Evolutionary conservation across 345 rosid species (phyloP), one percentile per base, ranked within the genome.

Genomic region (Arabis alpina): DNA sequence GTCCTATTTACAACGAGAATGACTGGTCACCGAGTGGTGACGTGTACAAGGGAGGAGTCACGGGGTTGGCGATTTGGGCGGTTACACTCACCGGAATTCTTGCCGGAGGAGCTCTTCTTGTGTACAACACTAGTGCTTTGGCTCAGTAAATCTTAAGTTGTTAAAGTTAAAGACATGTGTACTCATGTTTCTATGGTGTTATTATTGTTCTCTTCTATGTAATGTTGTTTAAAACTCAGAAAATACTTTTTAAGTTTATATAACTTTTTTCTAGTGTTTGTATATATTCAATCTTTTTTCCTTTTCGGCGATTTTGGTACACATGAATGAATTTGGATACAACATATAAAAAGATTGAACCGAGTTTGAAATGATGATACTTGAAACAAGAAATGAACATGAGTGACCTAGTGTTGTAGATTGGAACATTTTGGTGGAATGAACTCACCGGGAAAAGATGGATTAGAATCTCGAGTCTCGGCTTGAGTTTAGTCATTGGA

Each of bases 101-200:
- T 0, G 89, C 92, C 5, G 96, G 96, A 56, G 96, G 96, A 30
- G 97, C 89, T 27, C 96, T 88, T 72, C 95, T 89, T 41, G 99
- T 91, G 36, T 91, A 91, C 96, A 91, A 62, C 87, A 91, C 97
- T n/a, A 94, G 99, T 82, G 97, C 97, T 56, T 85, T 91, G 93
- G 77, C 51, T 60, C 95, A 86, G 86, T 94, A 86, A 23, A 68
- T 13, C 73, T 13, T 7, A 64, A 64, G 56, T 6, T 54, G 47
- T 42, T 44, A 48, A 58, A 15, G 47, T 42, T 44, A 48, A 58
- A 15, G 36, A 53, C 19, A 42, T 65, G 45, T 73, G 15, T 25
- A 37, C 25, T 23, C 47, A 11, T 60, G 56, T 52, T 9, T 58
- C 6, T 23, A 8, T 62, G 34, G 16, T 52, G n/a, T n/a, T n/a